Percentiles rank a stretch among this genome's conserved stretches.
Evolutionary conservation across 2,329 filamentous ascomycete species (phyloP).

Genomic region (Cladophialophora immunda): DNA sequence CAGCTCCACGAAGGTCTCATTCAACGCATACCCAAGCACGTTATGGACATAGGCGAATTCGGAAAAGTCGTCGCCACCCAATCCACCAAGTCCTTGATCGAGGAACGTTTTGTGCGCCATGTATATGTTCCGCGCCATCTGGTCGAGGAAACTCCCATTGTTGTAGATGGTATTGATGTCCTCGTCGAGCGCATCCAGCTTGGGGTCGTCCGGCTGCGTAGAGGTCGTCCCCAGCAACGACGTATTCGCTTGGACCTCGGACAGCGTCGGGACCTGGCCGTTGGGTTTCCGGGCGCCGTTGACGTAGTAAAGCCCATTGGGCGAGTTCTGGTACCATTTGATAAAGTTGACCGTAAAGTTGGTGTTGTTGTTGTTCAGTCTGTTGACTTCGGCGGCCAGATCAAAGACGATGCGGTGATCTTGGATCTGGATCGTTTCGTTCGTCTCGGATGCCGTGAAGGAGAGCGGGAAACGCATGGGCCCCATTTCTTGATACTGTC

Average conservation of each 20-base stretch:
- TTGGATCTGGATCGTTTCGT: constrained; percentile 53
- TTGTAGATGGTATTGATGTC: constrained; percentile 24
- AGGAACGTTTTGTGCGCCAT: constrained; percentile 63
- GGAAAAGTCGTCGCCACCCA: constrained; percentile 65
- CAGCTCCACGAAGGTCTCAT: constrained; percentile 60
- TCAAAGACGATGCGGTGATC: constrained; percentile 57
- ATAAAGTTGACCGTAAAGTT: constrained; percentile 54
- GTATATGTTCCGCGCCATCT: constrained; percentile 46
- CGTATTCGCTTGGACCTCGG: constrained; percentile 58
- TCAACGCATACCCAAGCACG: constrained; percentile 61
- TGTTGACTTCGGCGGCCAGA: constrained; percentile 52
- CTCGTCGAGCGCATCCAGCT: constrained; percentile 16
- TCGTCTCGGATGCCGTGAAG: constrained; percentile 52
- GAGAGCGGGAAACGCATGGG: constrained; percentile 56
- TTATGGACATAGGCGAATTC: constrained; percentile 67
- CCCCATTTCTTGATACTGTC: constrained; percentile 54
- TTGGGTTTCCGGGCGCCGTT: constrained; percentile 58
- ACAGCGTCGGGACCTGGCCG: constrained; percentile 62
- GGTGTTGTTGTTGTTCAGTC: constrained; percentile 49
- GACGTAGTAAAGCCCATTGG: constrained; percentile 64
- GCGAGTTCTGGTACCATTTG: constrained; percentile 51
- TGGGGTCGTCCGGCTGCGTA: constrained; percentile 21
- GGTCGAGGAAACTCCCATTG: constrained; percentile 25
- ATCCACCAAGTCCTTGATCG: constrained; percentile 56
- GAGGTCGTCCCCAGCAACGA: constrained; percentile 45